Conservation (phyloP, 768 basidiomycete species). For the Rhizopogon vulgaris region DNA sequence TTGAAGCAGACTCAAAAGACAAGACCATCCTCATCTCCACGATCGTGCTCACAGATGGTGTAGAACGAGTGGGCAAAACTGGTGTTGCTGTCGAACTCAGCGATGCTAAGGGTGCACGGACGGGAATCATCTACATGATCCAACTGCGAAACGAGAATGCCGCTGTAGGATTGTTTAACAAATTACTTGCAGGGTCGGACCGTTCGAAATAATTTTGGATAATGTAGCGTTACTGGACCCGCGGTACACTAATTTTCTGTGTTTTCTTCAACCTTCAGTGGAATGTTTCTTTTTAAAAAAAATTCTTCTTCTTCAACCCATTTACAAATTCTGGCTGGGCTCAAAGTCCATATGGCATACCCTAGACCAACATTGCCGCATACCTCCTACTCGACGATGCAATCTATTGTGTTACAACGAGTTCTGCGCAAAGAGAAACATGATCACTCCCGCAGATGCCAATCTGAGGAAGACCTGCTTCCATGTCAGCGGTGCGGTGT, state of each 20-base stretch:
- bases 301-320: slow-evolving; percentile 2
- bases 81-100: slow-evolving; percentile 95
- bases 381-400: slow-evolving; percentile 5
- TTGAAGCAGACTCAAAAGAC: slow-evolving; percentile 75
- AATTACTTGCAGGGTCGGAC: slow-evolving; percentile 83
- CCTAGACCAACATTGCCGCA: slow-evolving; percentile 4
- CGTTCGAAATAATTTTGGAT: slow-evolving; percentile 28
- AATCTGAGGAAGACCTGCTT: slow-evolving; percentile 71
- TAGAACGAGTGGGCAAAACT: slow-evolving; percentile 97
- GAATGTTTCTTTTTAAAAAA: neutral
- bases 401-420: slow-evolving; percentile 24
- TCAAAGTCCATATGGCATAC: slow-evolving; percentile 1
- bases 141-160: slow-evolving; percentile 87
- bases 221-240: neutral
- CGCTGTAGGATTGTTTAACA: slow-evolving; percentile 80
- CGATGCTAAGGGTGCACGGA: slow-evolving; percentile 76
- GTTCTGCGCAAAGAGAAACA: slow-evolving; percentile 66
- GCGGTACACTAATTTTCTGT: neutral
- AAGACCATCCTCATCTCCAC: slow-evolving; percentile 85
- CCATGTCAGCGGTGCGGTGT: slow-evolving; percentile 51
- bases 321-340: slow-evolving; percentile 3
- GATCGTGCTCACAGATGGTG: slow-evolving; percentile 92
- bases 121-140: slow-evolving; percentile 96
- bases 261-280: neutral
- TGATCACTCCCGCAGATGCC: slow-evolving; percentile 86